Evolutionary conservation across 139 green algal species (phyloP), one percentile per base, ranked within the genome.

Genomic region (Tetraselmis striata): DNA sequence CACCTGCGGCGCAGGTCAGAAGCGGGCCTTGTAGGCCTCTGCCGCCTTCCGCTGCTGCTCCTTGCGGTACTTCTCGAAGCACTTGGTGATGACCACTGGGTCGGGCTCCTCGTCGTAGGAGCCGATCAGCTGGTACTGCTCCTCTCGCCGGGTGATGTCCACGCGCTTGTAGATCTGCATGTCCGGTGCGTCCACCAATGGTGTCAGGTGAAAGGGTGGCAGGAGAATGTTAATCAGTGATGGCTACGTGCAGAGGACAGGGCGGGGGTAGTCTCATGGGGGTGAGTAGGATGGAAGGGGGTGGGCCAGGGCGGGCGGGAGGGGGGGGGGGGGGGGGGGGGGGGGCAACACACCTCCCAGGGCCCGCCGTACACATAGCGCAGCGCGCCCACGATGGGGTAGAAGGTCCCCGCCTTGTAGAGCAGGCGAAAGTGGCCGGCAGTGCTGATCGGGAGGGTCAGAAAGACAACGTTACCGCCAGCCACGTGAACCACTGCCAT

Each of bases 381-480:
- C 77, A 94, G 76, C 11, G 88, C 88, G 0, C 91, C 90, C 87
- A 91, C 91, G 79, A 94, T 94, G 5, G 91, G 91, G 82, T 91
- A 91, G 81, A 90, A 90, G 0, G 77, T 74, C 1, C 83, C 82
- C 67, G 77, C 82, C 22, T 76, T 32, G 77, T 89, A 94, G 29
- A 94, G 82, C 75, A 94, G 84, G 5, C 91, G 83, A 83, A 93
- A 94, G 77, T 94, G 90, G 74, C 92, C 93, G 0, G 85, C 90
- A 23, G 45, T 25, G 45, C 45, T 67, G 45, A 5, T n/a, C n/a
- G n/a, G n/a, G n/a, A n/a, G n/a, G n/a, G n/a, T n/a, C n/a, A n/a
- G n/a, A n/a, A n/a, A n/a, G n/a, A n/a, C n/a, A n/a, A n/a, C n/a
- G n/a, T n/a, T n/a, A n/a, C n/a, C n/a, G n/a, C n/a, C n/a, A n/a